Conservation (phyloP, 2,329 filamentous ascomycete genomes). For the Xylariales sp. region DNA sequence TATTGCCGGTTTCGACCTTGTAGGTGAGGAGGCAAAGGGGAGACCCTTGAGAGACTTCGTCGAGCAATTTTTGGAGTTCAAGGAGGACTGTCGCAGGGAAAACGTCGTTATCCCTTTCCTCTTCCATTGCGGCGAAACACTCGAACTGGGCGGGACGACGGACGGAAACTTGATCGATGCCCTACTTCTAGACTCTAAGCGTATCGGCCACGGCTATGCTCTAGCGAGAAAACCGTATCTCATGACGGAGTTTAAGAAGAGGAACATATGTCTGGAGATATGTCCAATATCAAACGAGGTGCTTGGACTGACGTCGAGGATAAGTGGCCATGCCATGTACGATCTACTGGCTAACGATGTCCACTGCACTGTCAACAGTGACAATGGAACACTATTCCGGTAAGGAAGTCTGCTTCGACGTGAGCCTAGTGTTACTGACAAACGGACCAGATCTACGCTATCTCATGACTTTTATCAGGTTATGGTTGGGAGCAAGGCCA, state of each 20-base stretch:
- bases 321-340: conserved; percentile 64
- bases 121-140: conserved; percentile 73
- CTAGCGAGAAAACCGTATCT: conserved; percentile 61
- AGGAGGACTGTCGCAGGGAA: conserved; percentile 37
- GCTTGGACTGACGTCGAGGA: conserved; percentile 61
- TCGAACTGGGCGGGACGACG: conserved; percentile 58
- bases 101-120: conserved; percentile 62
- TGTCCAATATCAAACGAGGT: conserved; percentile 77
- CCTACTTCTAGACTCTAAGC: conserved; percentile 58
- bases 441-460: conserved; percentile 53
- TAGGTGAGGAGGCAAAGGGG: conserved; percentile 53
- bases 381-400: conserved; percentile 71
- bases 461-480: conserved; percentile 76
- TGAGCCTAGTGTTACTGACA: conserved; percentile 7
- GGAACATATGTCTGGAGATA: conserved; percentile 66
- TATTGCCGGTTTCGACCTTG: conserved; percentile 57
- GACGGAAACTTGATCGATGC: conserved; percentile 69
- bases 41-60: conserved; percentile 46
- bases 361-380: conserved; percentile 69
- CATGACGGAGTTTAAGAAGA: conserved; percentile 59
- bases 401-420: conserved; percentile 27
- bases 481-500: conserved; percentile 62
- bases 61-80: conserved; percentile 44
- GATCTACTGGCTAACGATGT: conserved; percentile 66
- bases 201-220: conserved; percentile 71